Evolutionary conservation across 2,329 filamentous ascomycete genomes (phyloP), one percentile per base, ranked within the genome.

Genomic region (Neocucurbitaria cava): DNA sequence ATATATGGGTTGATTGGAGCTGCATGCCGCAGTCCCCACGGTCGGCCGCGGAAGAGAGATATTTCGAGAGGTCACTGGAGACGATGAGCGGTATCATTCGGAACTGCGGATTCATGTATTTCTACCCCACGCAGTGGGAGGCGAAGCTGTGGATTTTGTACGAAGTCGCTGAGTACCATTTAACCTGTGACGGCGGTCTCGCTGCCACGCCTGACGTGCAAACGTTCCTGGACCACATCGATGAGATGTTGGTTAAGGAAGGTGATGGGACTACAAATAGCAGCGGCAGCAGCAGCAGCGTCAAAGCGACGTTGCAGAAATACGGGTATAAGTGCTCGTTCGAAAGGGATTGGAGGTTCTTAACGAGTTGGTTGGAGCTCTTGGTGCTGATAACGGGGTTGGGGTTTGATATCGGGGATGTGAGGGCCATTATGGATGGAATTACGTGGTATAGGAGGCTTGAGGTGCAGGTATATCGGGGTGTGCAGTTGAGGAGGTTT

Each of bases 1-100:
- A 67, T 36, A 56, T 69, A n/a, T 70, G 65, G 66, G 51, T 65
- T 24, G 66, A 69, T 31, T 69, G 65, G 66, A 60, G 59, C 15
- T 70, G 65, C 48, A 52, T 64, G 51, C 67, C 65, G 11, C 65
- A 70, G 36, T 7, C 39, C n/a, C 65, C 63, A 23, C 66, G 67
- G 45, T 58, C 44, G 18, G 2, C 18, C 31, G 11, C 30, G 11
- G 59, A 69, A 49, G 41, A 62, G 45, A 15, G 15, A 15, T 70
- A 67, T 49, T 69, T 70, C 54, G 15, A 52, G 21, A 53, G 59
- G 21, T 47, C 50, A 6, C 45, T 69, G 20, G 38, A 44, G 35
- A 68, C 58, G 9, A 65, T 68, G 52, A 54, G 62, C 2, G 63
- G 50, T 21, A 58, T 70, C 42, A 69, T 69, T 41, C 55, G 59